Base-by-base conservation (phyloP, 1,284 basidiomycete genomes). In the Ustilago vetiveriae region DNA sequence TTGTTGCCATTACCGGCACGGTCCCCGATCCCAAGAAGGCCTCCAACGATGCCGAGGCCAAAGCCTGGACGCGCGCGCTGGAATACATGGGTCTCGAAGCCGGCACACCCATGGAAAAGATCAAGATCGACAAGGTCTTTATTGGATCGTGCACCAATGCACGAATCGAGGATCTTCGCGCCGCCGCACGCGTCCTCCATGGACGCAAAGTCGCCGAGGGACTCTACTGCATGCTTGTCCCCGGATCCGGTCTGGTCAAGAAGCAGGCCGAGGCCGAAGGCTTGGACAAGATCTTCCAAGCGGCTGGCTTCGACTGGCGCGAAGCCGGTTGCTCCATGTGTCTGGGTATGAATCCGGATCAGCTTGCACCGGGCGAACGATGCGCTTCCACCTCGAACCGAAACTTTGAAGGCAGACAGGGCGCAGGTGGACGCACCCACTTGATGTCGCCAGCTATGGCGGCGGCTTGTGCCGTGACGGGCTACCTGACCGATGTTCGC, bases 261-360 rank as follows among this genome's bases (percentile, higher is more conserved):
- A 80, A 78, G 59, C 79, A 81, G 60, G 79, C 79, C 19, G 79
- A 81, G 47, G 78, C 78, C n/a, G 79, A 81, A 49, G 79, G 79
- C 29, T 67, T 81, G 16, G 79, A 81, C 63, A 79, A 79, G 57
- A 74, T 81, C 39, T 81, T 81, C 76, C 76, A 69, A 27, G 68
- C 76, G 13, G 78, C 79, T 19, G 79, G 79, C 21, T 81, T 81
- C 43, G 79, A 81, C 64, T 81, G 79, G 79, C 60, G 79, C 30
- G 79, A 81, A 46, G 79, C 79, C 17, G 79, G 79, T 22, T 81
- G 79, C 66, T 78, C 75, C 50, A 81, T 81, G 79, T 81, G 79
- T 57, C 72, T 81, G 11, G 79, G 78, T 26, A 81, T 81, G 79
- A 81, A 81, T 59, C 79, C 79, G 8, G 79, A 81, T 54, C 78